Base-by-base conservation (phyloP, 148 eudicot genomes). In the Arctostaphylos glauca region DNA sequence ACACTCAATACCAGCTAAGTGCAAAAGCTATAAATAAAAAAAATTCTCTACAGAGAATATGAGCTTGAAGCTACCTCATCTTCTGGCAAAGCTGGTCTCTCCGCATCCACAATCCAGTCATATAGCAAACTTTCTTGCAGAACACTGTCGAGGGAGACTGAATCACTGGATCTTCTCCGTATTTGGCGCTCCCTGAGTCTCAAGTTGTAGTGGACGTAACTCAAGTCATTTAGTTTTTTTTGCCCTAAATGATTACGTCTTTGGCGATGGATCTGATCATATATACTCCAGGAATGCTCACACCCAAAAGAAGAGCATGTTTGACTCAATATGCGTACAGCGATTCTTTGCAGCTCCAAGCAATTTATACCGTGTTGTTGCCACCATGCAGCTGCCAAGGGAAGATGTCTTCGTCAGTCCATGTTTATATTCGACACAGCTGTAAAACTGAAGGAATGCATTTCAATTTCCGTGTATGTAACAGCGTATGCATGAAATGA, bases 291-390 rank as follows among this genome's bases (percentile, higher is more conserved):
- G 41, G 89, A 88, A 87, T 95, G 98, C 78, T 93, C 97, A 83
- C 94, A 93, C 44, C 94, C 98, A 81, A 90, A 89, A 60, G 96
- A 92, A 48, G 97, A 92, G 81, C 97, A 95, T 15, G 96, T 91
- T 80, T 95, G 98, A 87, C 98, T 95, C 85, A 95, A 83, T 86
- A 95, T 91, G 77, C 95, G 93, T 71, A 95, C 93, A 88, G 98
- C 92, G 62, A 95, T 89, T 54, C 88, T 81, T 84, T 92, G 98
- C 87, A 95, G 85, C 86, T 95, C 98, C 89, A 91, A 89, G 85
- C 97, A 95, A 88, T 91, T 92, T 78, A 93, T 91, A 66, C 98
- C 98, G 85, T 95, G 97, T 80, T 95, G 97, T 86, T 93, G 98
- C 98, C 98, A 95, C 97, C 98, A 95, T 85, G 95, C 94, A 88